Percentiles rank a stretch among this genome's conserved stretches.
These are phyloP conservation scores for Atkinsonella hypoxylon DNA, from an alignment of 2,329 filamentous ascomycete species.

Conservation along the genomic window DNA sequence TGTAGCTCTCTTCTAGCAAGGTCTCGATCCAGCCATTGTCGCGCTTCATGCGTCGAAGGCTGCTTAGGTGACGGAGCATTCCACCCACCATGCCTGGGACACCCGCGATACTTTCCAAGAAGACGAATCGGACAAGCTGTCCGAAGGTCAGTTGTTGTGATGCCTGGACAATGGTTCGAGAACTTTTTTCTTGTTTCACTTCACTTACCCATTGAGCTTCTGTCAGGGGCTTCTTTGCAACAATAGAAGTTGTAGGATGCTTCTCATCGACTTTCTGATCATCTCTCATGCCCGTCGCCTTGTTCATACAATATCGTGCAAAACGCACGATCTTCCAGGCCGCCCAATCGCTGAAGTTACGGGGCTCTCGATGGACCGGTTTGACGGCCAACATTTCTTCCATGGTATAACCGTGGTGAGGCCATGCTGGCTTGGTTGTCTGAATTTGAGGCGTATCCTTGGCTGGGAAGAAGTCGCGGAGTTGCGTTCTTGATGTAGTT, in stretches of 20 bases:
- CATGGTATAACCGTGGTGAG: conserved; percentile 61
- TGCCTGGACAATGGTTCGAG: not conserved
- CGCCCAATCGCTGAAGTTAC: conserved; percentile 62
- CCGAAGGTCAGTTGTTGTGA: not conserved
- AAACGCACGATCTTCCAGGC: conserved; percentile 68
- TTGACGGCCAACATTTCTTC: conserved; percentile 65
- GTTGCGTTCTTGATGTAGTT: conserved; percentile 31
- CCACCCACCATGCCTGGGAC: conserved; percentile 96
- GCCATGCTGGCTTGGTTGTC: conserved; percentile 54
- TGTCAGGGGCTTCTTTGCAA: conserved; percentile 51
- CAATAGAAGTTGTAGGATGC: conserved; percentile 42
- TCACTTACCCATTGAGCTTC: conserved; percentile 66
- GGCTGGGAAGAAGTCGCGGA: conserved; percentile 50
- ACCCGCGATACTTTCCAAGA: conserved; percentile 87
- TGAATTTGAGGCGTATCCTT: conserved; percentile 50
- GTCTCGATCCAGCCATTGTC: conserved; percentile 98
- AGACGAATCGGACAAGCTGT: conserved; percentile 70
- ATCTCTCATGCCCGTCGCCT: conserved; percentile 61
- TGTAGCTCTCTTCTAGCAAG: conserved; percentile 79
- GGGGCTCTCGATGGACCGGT: conserved; percentile 65
- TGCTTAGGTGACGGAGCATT: conserved; percentile 82
- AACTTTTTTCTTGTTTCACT: not conserved
- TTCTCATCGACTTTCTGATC: conserved; percentile 55
- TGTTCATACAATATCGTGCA: conserved; percentile 69
- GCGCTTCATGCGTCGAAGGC: conserved; percentile 71